phyloP scores from a whole-genome alignment of 805 yeast species.

The Kuraishia piskuri region DNA sequence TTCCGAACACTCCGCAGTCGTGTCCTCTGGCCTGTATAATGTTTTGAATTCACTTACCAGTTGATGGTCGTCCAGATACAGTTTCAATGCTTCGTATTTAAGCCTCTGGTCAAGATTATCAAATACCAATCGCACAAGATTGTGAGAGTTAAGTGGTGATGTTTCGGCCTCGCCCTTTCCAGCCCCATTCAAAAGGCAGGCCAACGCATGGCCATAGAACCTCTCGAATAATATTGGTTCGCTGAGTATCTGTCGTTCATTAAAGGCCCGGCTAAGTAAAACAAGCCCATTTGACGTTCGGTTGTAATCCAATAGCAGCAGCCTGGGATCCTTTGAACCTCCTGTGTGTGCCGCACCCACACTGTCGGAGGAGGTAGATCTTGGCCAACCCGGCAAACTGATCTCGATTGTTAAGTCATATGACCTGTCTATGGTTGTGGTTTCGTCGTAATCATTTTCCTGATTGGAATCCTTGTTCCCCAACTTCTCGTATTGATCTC shows the following conservation, averaged over 20 bases:
- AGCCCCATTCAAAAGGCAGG: conserved; percentile 5
- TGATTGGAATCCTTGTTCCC: background rate
- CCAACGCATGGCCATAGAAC: conserved; percentile 10
- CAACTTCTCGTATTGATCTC: background rate
- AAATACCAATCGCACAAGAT: conserved; percentile 7
- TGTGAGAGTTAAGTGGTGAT: conserved; percentile 3
- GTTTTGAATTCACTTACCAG: conserved; percentile 8
- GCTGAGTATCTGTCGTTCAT: conserved; percentile 8
- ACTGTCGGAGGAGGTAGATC: background rate
- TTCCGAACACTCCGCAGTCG: background rate
- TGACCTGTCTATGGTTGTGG: background rate
- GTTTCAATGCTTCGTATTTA: conserved; percentile 11
- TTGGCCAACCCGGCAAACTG: conserved; percentile 4
- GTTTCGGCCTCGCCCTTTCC: background rate
- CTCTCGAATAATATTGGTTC: conserved; percentile 7
- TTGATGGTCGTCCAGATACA: conserved; percentile 12
- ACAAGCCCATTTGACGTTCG: conserved; percentile 9
- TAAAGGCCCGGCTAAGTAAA: conserved; percentile 11
- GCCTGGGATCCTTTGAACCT: background rate
- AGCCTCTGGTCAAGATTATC: conserved; percentile 7
- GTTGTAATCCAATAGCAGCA: conserved; percentile 4
- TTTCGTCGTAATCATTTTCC: background rate
- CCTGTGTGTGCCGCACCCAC: background rate
- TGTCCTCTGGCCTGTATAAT: background rate
- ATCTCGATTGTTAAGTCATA: conserved; percentile 4